Percentiles rank a stretch among this genome's conserved stretches.
phyloP scores from a whole-genome alignment of 257 asterid species.

The Salvia rosmarinus region DNA sequence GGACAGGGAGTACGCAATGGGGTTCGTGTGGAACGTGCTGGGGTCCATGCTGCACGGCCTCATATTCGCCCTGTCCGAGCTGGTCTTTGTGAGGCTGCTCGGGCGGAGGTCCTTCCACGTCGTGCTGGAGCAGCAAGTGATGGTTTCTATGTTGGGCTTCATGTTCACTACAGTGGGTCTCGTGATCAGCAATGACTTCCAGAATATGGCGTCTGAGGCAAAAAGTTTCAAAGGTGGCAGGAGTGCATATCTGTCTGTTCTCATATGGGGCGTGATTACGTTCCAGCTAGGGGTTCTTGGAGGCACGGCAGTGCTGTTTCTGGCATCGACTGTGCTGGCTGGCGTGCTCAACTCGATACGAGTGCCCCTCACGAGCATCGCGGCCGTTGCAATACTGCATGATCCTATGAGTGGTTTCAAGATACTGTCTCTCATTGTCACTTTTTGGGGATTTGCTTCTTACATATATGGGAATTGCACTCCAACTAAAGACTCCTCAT shows the following conservation, averaged over 20 bases:
- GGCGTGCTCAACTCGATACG: slow-evolving; percentile 89
- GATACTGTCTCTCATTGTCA: slow-evolving; percentile 68
- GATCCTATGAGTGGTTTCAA: slow-evolving; percentile 97
- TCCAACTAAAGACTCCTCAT: slow-evolving; percentile 36
- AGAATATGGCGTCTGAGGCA: slow-evolving; percentile 68
- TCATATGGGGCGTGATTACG: slow-evolving; percentile 72
- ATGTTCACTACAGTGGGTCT: slow-evolving; percentile 76
- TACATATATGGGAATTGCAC: slow-evolving; percentile 72
- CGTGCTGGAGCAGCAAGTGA: slow-evolving; percentile 88
- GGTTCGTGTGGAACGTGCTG: slow-evolving; percentile 77
- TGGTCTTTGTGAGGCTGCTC: slow-evolving; percentile 59
- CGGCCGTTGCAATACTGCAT: slow-evolving; percentile 65
- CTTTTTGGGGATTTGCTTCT: slow-evolving; percentile 92
- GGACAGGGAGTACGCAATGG: slow-evolving; percentile 55
- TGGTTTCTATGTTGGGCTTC: slow-evolving; percentile 80
- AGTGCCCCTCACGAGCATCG: slow-evolving; percentile 82
- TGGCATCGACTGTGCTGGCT: slow-evolving; percentile 85
- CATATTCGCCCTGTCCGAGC: slow-evolving; percentile 84
- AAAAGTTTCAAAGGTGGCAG: slow-evolving; percentile 59
- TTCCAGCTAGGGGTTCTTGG: slow-evolving; percentile 90
- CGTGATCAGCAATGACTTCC: slow-evolving; percentile 55
- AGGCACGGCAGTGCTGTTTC: slow-evolving; percentile 69
- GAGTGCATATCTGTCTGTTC: slow-evolving; percentile 58
- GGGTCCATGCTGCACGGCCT: slow-evolving; percentile 85
- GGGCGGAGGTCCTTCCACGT: slow-evolving; percentile 84